Evolutionary conservation across 2,329 filamentous ascomycete genomes (phyloP), one percentile per base, ranked within the genome.

Genomic region (Aspergillus jensenii): DNA sequence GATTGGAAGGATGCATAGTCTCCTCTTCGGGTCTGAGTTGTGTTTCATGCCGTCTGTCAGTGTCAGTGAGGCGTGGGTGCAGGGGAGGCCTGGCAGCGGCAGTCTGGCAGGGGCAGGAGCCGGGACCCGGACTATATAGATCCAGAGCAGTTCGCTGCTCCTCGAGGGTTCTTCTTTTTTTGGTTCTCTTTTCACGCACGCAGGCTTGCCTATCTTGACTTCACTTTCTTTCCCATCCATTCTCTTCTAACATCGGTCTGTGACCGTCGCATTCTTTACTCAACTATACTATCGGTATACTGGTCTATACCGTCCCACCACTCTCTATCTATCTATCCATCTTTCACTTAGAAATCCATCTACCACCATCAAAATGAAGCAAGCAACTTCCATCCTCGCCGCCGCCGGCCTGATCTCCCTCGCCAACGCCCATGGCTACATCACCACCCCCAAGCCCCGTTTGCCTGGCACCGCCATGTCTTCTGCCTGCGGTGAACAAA

Each of bases 361-460:
- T 25, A 37, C 46, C 21, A 31, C 49, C 45, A 52, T 55, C 69
- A 77, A 65, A 62, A 79, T 78, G 78, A 78, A 79, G 72, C 71
- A 74, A 53, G 64, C 74, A 65, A 68, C 74, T 52, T 67, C 78
- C 61, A 71, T 76, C 58, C 63, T 79, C 60, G 72, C 75, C 62
- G 60, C 80, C 53, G 75, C 78, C 63, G 72, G 74, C 66, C 68
- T 82, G 40, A 66, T 77, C 64, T 74, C 77, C 59, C 72, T 78
- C 57, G 82, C 79, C 64, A 74, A 78, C 52, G 82, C 75, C 65
- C 83, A 86, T 71, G 83, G 83, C 63, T 81, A 78, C 68, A 77
- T 86, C 70, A 74, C 69, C 58, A 73, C 66, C 39, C 84, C 83
- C 9, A 60, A 68, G 23, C 73, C 79, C 48, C 81, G 84, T 66